These are phyloP conservation scores for Aspergillus avenaceus DNA, from an alignment of 495 filamentous ascomycete genomes.

Conservation along the genomic window DNA sequence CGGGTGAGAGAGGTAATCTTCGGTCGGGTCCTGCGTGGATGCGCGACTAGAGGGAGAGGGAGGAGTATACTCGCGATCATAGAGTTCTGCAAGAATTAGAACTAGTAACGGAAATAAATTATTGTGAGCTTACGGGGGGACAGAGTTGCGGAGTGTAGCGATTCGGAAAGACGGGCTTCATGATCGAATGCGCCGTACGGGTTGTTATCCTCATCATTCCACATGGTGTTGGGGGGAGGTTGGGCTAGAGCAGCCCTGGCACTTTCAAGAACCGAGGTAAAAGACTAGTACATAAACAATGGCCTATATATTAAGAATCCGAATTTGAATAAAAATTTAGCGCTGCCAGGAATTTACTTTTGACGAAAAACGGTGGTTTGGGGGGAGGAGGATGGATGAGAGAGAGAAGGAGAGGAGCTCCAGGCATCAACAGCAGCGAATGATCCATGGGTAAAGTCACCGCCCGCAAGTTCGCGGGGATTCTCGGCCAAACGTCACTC, in stretches of 20 bases:
- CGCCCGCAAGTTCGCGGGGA: neutral
- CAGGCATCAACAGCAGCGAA: neutral
- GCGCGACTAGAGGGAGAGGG: constrained; percentile 41
- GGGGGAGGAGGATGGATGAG: neutral
- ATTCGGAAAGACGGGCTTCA: constrained; percentile 71
- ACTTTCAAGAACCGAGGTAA: constrained; percentile 2
- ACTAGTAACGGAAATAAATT: constrained; percentile 9
- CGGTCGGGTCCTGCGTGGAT: constrained; percentile 51
- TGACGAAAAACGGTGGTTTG: neutral
- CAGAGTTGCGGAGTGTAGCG: constrained; percentile 60
- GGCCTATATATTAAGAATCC: neutral
- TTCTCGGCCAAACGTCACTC: constrained; percentile 26
- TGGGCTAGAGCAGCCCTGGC: constrained; percentile 18
- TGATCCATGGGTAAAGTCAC: neutral
- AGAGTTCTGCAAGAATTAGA: constrained; percentile 29
- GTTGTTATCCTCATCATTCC: constrained; percentile 94
- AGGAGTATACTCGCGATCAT: constrained; percentile 45
- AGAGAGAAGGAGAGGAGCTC: neutral
- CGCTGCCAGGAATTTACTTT: no score
- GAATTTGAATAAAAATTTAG: neutral
- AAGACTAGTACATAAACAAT: neutral
- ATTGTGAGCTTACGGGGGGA: constrained; percentile 46
- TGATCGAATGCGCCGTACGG: constrained; percentile 89
- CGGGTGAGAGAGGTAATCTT: constrained; percentile 49
- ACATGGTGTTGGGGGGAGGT: constrained; percentile 30